phyloP scores from a whole-genome alignment of 352 stramenopile species.

The Thalassiosira allenii region DNA sequence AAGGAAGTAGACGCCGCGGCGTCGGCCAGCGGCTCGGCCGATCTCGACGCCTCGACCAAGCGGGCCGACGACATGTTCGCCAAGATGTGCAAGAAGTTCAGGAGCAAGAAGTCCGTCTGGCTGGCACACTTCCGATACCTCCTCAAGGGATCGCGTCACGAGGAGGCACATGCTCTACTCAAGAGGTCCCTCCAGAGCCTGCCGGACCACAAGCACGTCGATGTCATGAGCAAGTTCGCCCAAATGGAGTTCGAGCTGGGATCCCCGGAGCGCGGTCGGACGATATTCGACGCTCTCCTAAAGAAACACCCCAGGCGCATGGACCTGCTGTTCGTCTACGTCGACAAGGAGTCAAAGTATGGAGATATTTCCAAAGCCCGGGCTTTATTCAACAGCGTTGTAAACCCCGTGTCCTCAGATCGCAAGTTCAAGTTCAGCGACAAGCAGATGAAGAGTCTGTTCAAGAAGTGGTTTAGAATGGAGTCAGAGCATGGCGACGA shows the following conservation, averaged over 20 bases:
- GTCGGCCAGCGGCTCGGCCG: conserved; percentile 78
- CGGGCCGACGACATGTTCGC: conserved; percentile 83
- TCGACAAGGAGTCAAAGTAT: conserved; percentile 97
- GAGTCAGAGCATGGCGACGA: conserved; percentile 93
- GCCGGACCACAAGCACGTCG: conserved; percentile 93
- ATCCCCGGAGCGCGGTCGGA: conserved; percentile 93
- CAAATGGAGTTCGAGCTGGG: conserved; percentile 95
- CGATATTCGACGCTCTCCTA: conserved; percentile 94
- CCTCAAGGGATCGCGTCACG: conserved; percentile 83
- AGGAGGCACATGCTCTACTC: conserved; percentile 89
- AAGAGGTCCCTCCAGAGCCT: conserved; percentile 93
- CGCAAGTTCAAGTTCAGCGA: conserved; percentile 91
- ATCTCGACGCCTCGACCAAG: conserved; percentile 59
- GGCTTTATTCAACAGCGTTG: conserved; percentile 90
- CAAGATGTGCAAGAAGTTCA: conserved; percentile 91
- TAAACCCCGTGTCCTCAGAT: conserved; percentile 70
- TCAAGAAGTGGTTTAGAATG: conserved; percentile 96
- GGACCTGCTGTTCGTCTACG: conserved; percentile 96
- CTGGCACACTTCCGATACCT: conserved; percentile 91
- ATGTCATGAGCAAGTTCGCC: conserved; percentile 94
- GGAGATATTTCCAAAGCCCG: conserved; percentile 89
- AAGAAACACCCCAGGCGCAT: conserved; percentile 95
- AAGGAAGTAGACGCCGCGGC: conserved; percentile 73
- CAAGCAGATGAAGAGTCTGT: conserved; percentile 98
- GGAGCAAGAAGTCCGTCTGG: conserved; percentile 94